Conservation (phyloP, 257 asterid genomes). For the Avicennia marina region DNA sequence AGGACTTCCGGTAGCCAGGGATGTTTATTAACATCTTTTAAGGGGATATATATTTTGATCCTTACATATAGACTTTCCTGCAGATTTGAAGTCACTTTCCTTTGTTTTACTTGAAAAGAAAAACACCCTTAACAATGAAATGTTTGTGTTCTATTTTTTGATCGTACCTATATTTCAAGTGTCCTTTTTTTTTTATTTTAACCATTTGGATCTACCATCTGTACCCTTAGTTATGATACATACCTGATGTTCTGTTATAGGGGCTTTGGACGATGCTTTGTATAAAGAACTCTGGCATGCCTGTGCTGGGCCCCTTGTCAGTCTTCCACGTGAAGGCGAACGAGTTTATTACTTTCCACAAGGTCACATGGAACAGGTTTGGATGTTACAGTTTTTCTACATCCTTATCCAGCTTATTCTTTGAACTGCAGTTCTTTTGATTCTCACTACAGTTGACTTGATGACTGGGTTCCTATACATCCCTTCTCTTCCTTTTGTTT, state of each 20-base stretch:
- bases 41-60: not conserved
- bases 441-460: not conserved
- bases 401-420: conserved; percentile 9
- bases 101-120: not conserved
- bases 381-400: conserved; percentile 6
- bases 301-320: conserved; percentile 97
- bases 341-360: conserved; percentile 92
- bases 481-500: not conserved
- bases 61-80: not conserved
- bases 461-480: not conserved
- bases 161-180: conserved; percentile 1
- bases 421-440: not conserved
- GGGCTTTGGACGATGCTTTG: conserved; percentile 55
- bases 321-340: conserved; percentile 84
- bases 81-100: not conserved
- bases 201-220: not conserved
- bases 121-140: not conserved
- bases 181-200: not conserved
- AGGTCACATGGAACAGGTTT: conserved; percentile 99
- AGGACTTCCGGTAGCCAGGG: not conserved
- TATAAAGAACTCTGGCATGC: conserved; percentile 94
- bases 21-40: not conserved
- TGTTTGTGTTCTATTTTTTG: not conserved
- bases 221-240: not conserved
- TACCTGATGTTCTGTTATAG: conserved; percentile 36